Conservation (phyloP, 129 eudicot genomes). For the Artemisia tridentata region DNA sequence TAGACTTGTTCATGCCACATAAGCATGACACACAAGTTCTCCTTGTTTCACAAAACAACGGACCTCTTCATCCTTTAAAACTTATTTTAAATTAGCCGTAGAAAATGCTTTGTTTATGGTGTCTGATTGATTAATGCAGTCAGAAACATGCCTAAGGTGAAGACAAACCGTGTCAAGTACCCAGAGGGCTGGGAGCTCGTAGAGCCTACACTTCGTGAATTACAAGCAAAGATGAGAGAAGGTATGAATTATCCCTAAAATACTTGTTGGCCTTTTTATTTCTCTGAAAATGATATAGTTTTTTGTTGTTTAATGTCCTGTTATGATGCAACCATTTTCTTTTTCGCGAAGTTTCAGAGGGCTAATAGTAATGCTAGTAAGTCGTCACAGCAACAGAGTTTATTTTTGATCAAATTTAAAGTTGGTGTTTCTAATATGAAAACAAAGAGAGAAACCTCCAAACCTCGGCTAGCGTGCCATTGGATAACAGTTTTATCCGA, state of each 20-base stretch:
- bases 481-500: not conserved
- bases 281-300: not conserved
- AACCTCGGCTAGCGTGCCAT: not conserved
- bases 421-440: not conserved
- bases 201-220: conserved; percentile 68
- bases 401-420: not conserved
- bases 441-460: not conserved
- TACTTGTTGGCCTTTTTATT: not conserved
- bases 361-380: not conserved
- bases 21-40: too few relatives aligned
- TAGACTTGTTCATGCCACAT: too few relatives aligned
- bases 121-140: conserved; percentile 27
- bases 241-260: conserved; percentile 29
- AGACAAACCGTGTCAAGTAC: conserved; percentile 68
- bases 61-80: too few relatives aligned
- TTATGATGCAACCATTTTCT: not conserved
- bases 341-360: not conserved
- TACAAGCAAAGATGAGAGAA: conserved; percentile 81
- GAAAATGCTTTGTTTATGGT: not conserved
- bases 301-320: not conserved
- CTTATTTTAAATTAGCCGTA: not conserved
- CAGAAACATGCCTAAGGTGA: conserved; percentile 69
- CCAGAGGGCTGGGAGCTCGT: conserved; percentile 89
- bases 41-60: too few relatives aligned
- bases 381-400: not conserved